phyloP scores from a whole-genome alignment of 1,139 yeast genomes.

The Pichia norvegensis region DNA sequence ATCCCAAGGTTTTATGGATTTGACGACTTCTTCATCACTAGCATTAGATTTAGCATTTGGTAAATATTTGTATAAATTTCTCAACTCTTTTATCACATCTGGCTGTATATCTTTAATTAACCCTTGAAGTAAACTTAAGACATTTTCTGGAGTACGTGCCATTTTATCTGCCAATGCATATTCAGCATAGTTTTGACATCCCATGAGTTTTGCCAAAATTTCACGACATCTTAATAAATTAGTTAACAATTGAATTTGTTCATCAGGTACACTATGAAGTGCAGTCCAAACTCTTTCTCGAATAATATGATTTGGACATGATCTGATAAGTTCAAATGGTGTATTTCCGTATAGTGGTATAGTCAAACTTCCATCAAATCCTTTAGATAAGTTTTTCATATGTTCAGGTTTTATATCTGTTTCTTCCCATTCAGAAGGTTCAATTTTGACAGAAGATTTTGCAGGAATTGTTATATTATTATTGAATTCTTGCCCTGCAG shows the following conservation, averaged over 20 bases:
- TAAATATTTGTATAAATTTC: slow-evolving; percentile 23
- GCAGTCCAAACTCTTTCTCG: slow-evolving; percentile 70
- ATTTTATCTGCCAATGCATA: slow-evolving; percentile 84
- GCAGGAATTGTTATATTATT: slow-evolving; percentile 45
- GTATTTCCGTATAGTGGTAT: slow-evolving; percentile 66
- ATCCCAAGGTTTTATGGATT: slow-evolving; percentile 78
- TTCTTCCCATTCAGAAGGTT: slow-evolving; percentile 18
- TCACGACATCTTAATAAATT: slow-evolving; percentile 60
- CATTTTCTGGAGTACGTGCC: slow-evolving; percentile 80
- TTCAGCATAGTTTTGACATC: slow-evolving; percentile 62
- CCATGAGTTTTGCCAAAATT: slow-evolving; percentile 65
- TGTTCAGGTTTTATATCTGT: slow-evolving; percentile 21
- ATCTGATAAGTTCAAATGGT: slow-evolving; percentile 58
- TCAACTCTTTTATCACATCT: slow-evolving; percentile 55
- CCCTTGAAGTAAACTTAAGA: slow-evolving; percentile 55
- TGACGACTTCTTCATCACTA: slow-evolving; percentile 33
- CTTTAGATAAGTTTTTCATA: slow-evolving; percentile 15
- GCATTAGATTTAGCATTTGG: slow-evolving; percentile 27
- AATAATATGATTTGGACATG: slow-evolving; percentile 48
- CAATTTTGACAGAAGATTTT: slow-evolving; percentile 28
- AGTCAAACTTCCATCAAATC: slow-evolving; percentile 29
- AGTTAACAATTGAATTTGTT: slow-evolving; percentile 55
- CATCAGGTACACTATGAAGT: slow-evolving; percentile 46
- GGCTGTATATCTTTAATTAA: slow-evolving; percentile 46
- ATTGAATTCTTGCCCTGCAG: slow-evolving; percentile 72